These are phyloP conservation scores for Diospyros kaki DNA, from an alignment of 148 eudicot genomes.

Conservation along the genomic window DNA sequence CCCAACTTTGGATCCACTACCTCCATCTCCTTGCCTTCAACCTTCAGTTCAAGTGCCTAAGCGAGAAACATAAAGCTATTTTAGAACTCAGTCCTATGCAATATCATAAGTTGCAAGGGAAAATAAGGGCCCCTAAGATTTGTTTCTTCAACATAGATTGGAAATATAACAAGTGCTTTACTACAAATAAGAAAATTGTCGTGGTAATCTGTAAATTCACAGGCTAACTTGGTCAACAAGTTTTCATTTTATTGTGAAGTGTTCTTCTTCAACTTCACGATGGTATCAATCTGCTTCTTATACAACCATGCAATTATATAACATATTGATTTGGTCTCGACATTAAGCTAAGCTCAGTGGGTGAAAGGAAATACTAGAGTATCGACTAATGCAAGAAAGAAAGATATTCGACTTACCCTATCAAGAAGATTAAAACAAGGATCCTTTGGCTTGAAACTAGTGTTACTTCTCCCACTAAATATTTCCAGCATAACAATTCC, in stretches of 20 bases:
- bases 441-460: constrained; percentile 20
- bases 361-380: neutral
- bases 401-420: constrained; percentile 22
- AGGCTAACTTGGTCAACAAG: too few relatives aligned
- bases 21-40: constrained; percentile 20
- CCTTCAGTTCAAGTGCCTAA: constrained; percentile 17
- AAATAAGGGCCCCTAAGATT: neutral
- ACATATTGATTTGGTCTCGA: neutral
- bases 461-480: constrained; percentile 26
- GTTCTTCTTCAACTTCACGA: too few relatives aligned
- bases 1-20: constrained; percentile 25
- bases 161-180: too few relatives aligned
- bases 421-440: constrained; percentile 34
- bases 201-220: too few relatives aligned
- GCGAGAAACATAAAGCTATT: neutral
- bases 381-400: neutral
- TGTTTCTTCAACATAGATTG: too few relatives aligned
- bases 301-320: too few relatives aligned
- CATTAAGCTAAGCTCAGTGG: neutral
- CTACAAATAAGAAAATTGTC: too few relatives aligned
- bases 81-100: neutral
- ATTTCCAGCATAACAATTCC: constrained; percentile 38
- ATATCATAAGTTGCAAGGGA: neutral
- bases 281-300: too few relatives aligned
- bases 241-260: too few relatives aligned